phyloP scores from a whole-genome alignment of 306 rosid genomes.

The Pyrus communis region DNA sequence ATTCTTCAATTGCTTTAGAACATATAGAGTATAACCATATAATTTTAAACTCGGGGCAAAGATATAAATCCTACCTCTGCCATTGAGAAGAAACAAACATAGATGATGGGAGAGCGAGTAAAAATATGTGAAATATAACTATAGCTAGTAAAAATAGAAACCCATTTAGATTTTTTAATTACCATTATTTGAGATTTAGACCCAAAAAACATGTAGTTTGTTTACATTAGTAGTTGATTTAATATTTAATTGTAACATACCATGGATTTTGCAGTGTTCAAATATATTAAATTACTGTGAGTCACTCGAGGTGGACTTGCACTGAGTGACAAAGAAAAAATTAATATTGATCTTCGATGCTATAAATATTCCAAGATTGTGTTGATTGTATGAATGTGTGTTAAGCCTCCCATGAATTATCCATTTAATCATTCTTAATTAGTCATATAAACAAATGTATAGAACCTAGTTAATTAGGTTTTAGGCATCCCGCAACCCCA shows the following conservation, averaged over 20 bases:
- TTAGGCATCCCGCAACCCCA: too few relatives aligned
- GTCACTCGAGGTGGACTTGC: neutral
- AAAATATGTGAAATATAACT: neutral
- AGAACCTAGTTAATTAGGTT: too few relatives aligned
- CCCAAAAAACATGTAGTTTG: neutral
- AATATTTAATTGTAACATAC: neutral
- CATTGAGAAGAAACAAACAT: neutral
- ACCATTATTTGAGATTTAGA: neutral
- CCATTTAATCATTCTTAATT: too few relatives aligned
- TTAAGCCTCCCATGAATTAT: neutral
- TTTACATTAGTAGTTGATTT: neutral
- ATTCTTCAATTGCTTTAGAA: neutral
- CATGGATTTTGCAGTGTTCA: neutral
- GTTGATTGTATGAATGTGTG: too few relatives aligned
- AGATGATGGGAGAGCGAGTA: neutral
- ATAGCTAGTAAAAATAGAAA: neutral
- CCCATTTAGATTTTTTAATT: neutral
- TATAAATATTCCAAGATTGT: neutral
- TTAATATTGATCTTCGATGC: neutral
- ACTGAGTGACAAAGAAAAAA: neutral
- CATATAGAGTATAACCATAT: neutral
- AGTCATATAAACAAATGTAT: too few relatives aligned
- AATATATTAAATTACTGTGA: neutral
- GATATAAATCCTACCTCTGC: neutral
- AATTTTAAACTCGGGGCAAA: neutral